Evolutionary conservation across 2,329 filamentous ascomycete species (phyloP).

Genomic region (Fusarium brevicatenulatum): DNA sequence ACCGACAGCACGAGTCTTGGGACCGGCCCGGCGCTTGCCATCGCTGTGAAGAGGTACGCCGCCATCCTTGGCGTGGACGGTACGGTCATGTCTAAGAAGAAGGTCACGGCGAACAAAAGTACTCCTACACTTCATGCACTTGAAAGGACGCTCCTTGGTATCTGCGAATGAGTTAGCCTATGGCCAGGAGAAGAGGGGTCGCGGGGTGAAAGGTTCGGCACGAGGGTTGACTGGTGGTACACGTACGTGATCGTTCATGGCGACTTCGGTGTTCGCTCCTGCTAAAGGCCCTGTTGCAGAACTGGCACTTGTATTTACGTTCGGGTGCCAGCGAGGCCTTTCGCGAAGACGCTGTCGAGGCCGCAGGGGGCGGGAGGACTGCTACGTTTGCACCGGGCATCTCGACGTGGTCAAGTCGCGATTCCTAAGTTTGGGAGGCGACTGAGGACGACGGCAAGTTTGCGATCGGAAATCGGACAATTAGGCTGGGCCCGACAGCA

Average conservation of each 20-base stretch:
- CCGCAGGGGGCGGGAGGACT: slow-evolving; percentile 69
- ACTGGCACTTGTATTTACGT: slow-evolving; percentile 99
- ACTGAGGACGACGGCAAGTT: slow-evolving; percentile 41
- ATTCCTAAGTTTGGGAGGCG: slow-evolving; percentile 38
- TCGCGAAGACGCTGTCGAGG: slow-evolving; percentile 76
- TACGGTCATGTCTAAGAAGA: slow-evolving; percentile 95
- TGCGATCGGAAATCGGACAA: slow-evolving; percentile 41
- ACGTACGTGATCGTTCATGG: slow-evolving; percentile 98
- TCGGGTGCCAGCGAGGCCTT: slow-evolving; percentile 84
- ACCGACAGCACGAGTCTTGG: slow-evolving; percentile 72
- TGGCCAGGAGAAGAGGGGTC: slow-evolving; percentile 4
- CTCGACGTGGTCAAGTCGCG: slow-evolving; percentile 54
- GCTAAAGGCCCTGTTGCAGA: slow-evolving; percentile 97
- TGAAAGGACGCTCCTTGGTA: slow-evolving; percentile 98
- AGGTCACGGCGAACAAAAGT: slow-evolving; percentile 98
- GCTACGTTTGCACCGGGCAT: slow-evolving; percentile 79
- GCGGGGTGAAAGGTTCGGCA: slow-evolving; percentile 16
- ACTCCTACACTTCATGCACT: slow-evolving; percentile 97
- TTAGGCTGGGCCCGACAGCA: slow-evolving; percentile 52
- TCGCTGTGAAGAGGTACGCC: slow-evolving; percentile 94
- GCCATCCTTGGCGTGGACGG: slow-evolving; percentile 97
- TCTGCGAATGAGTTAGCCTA: slow-evolving; percentile 65
- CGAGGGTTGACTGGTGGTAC: slow-evolving; percentile 49
- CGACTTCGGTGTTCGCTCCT: slow-evolving; percentile 95
- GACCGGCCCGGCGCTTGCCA: slow-evolving; percentile 82